Conservation (phyloP, 495 filamentous ascomycete species). For the Ramalina intermedia region DNA sequence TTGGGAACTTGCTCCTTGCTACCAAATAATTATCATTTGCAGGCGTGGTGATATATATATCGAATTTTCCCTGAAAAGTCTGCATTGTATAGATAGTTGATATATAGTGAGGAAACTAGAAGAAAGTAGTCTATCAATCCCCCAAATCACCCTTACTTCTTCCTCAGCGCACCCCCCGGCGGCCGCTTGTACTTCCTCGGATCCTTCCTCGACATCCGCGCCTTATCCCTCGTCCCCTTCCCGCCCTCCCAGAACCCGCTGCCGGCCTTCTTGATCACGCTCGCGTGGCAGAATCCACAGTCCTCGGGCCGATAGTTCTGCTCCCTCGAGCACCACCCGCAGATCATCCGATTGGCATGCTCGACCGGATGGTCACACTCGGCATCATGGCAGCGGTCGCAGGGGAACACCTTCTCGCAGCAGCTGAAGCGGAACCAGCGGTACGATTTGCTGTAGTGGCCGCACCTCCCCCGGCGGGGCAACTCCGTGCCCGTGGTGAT, state of each 20-base stretch:
- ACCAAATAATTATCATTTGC: too few species aligned
- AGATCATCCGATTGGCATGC: slow-evolving; percentile 82
- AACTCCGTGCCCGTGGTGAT: slow-evolving; percentile 69
- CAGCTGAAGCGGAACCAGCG: slow-evolving; percentile 72
- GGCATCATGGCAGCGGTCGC: slow-evolving; percentile 73
- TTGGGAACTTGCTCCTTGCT: too few species aligned
- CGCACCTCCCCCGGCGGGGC: slow-evolving; percentile 58
- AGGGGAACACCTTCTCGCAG: slow-evolving; percentile 57
- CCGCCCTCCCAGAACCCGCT: slow-evolving; percentile 88
- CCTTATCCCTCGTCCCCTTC: slow-evolving; percentile 62
- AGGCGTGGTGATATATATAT: too few species aligned
- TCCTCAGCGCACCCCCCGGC: slow-evolving; percentile 19
- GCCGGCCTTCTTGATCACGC: slow-evolving; percentile 53
- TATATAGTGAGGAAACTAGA: too few species aligned
- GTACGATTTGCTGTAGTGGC: slow-evolving; percentile 65
- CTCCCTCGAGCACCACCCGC: slow-evolving; percentile 65
- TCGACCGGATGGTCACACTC: slow-evolving; percentile 60
- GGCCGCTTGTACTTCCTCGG: slow-evolving; percentile 53
- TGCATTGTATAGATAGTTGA: too few species aligned
- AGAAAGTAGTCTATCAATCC: neutral
- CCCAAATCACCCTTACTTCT: slow-evolving; percentile 9
- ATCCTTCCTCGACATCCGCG: slow-evolving; percentile 55
- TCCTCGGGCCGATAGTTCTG: slow-evolving; percentile 71
- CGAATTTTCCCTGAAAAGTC: too few species aligned
- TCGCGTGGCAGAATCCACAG: slow-evolving; percentile 62